A percentile compares a stretch with the other conserved stretches of the same genome.
phyloP scores from a whole-genome alignment of 805 yeast genomes.

The Metschnikowia borealis region DNA sequence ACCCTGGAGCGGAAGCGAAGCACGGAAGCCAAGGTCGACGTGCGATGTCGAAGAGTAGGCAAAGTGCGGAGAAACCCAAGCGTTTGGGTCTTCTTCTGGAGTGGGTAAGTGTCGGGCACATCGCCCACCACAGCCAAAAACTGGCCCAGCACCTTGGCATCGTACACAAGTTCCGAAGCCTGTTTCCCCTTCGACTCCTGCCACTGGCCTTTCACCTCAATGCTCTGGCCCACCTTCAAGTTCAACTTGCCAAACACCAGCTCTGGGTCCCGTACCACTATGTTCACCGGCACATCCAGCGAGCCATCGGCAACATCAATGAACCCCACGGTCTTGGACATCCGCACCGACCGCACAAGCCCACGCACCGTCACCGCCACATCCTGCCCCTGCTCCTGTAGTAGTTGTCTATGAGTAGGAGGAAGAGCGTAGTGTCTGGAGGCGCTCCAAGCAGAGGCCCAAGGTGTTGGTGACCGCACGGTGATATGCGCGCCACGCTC shows the following conservation, averaged over 20 bases:
- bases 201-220: conserved; percentile 33
- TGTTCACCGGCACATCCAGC: conserved; percentile 46
- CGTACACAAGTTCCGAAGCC: conserved; percentile 28
- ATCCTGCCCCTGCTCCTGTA: neutral
- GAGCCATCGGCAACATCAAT: conserved; percentile 82
- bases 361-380: conserved; percentile 49
- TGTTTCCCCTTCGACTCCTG: conserved; percentile 31
- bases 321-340: conserved; percentile 74
- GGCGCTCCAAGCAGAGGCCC: neutral
- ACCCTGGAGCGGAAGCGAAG: conserved; percentile 70
- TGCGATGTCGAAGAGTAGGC: conserved; percentile 78
- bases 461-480: neutral
- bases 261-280: conserved; percentile 35
- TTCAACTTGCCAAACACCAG: conserved; percentile 20
- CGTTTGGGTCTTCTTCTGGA: conserved; percentile 76
- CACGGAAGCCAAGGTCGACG: conserved; percentile 59
- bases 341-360: conserved; percentile 60
- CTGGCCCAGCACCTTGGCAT: conserved; percentile 24
- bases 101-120: conserved; percentile 63
- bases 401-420: neutral
- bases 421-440: neutral
- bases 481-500: no score
- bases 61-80: conserved; percentile 61
- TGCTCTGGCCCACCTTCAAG: conserved; percentile 48
- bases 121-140: conserved; percentile 52